Base-by-base conservation (phyloP, 2,329 filamentous ascomycete genomes). In the Furcasterigmium furcatum region DNA sequence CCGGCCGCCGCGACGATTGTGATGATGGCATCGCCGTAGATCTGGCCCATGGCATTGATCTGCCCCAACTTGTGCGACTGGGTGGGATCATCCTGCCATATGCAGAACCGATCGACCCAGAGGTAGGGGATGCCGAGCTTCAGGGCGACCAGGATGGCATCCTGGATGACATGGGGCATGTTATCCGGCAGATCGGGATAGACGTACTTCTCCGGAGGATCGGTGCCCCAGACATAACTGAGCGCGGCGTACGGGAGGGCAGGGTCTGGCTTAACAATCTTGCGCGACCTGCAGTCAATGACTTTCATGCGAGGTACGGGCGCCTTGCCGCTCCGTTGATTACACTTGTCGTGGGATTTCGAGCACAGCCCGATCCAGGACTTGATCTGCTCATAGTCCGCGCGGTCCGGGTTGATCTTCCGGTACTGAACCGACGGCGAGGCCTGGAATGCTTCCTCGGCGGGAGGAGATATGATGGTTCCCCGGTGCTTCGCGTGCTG, bases 1-100 rank as follows among this genome's bases (percentile, higher is more conserved):
- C 65, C 65, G 9, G 63, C 64, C 1, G 66, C 63, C 0, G 67
- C 66, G 35, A 71, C 57, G n/a, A 71, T 68, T 1, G 67, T 65
- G 13, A 71, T 22, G 3, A 51, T 55, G 1, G 67, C 61, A 0
- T 57, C 55, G 16, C 61, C 57, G 29, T 66, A 71, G n/a, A 48
- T 48, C 24, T 45, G 38, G 19, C 41, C 38, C 38, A 71, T 64
- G 10, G 60, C 57, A n/a, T 67, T 62, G 65, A 71, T 71, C 8
- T 58, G 55, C 1, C 54, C 47, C 22, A 70, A 57, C 24, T 71
- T 64, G 3, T 51, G 48, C 22, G 49, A 50, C 18, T 59, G 58
- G 3, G 30, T 32, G 8, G 30, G 30, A 41, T 61, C 56, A 6
- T 48, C 32, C 38, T 48, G 43, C 29, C 59, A 55, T 35, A 70